A percentile compares a stretch with the other conserved stretches of the same genome.
These are phyloP conservation scores for Penicillium capsulatum DNA, from an alignment of 2,329 filamentous ascomycete species.

Conservation along the genomic window DNA sequence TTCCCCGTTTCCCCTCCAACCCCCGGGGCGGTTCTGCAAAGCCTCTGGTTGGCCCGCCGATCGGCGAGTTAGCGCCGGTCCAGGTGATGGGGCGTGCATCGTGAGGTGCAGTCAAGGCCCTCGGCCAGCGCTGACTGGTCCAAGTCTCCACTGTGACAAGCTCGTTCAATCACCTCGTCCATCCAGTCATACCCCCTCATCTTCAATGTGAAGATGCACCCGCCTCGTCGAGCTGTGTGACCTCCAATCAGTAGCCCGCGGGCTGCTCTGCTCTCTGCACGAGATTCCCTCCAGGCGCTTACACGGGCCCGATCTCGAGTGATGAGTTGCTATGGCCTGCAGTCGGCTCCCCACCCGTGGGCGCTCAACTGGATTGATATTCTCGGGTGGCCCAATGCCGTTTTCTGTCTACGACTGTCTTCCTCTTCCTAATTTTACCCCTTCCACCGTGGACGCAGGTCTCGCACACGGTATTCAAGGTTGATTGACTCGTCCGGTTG, in stretches of 20 bases:
- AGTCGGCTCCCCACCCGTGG: conserved; percentile 20
- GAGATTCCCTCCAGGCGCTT: conserved; percentile 28
- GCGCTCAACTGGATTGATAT: conserved; percentile 29
- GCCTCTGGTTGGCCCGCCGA: conserved; percentile 30
- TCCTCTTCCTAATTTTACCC: conserved; percentile 19
- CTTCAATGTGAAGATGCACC: conserved; percentile 17
- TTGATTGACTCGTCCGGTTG: conserved; percentile 14
- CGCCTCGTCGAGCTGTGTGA: conserved; percentile 2
- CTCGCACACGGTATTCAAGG: conserved; percentile 25
- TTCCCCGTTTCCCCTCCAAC: background rate
- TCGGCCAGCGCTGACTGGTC: conserved; percentile 18
- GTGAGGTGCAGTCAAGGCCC: conserved; percentile 8
- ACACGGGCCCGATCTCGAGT: conserved; percentile 21
- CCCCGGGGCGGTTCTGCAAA: conserved; percentile 28
- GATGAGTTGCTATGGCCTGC: conserved; percentile 21
- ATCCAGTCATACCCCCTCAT: conserved; percentile 25
- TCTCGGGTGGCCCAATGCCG: conserved; percentile 20
- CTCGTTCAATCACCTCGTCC: conserved; percentile 21
- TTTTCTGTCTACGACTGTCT: conserved; percentile 17
- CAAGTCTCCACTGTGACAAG: conserved; percentile 34
- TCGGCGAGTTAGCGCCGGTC: conserved; percentile 30
- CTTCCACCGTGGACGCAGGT: conserved; percentile 28
- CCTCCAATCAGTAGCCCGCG: conserved; percentile 17
- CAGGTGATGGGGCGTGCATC: conserved; percentile 22
- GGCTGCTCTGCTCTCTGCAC: conserved; percentile 3